Evolutionary conservation across 2,329 filamentous ascomycete species (phyloP), one percentile per base, ranked within the genome.

Genomic region (Drechslera avenae): DNA sequence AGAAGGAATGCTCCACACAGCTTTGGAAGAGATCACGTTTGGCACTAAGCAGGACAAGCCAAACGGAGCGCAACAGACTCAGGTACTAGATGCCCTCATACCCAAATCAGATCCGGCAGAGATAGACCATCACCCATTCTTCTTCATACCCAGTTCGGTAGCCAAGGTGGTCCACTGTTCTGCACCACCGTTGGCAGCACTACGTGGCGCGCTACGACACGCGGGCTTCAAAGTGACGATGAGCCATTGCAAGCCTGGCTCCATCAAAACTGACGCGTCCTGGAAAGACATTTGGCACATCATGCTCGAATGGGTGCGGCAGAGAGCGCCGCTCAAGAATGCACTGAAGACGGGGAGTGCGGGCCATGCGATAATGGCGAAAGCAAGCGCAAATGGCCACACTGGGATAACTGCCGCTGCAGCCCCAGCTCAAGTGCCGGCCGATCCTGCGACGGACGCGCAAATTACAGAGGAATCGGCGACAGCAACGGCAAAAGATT

Each of bases 281-380:
- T 99, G 91, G 91, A 80, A 80, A 4, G 86, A 90, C 0, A 83
- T 99, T 39, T 97, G 94, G 92, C 89, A 95, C 69, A 79, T 97
- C 21, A 94, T 97, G 85, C 83, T 90, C 19, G 91, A 96, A 74
- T 99, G 91, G 91, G 84, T 89, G 12, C 83, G 87, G 18, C 91
- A 96, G 69, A 89, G 87, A 64, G 81, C 84, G 0, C 91, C 92
- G 0, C 80, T 96, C 50, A 95, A 89, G 68, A 83, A 86, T 30
- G 84, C 85, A 16, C 79, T 96, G 47, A 88, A 84, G 63, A 80
- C 85, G 33, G 82, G 82, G n/a, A 89, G 82, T 43, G 78, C 91
- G 1, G 90, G 89, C 1, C 89, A 84, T 68, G 84, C 78, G 41
- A 86, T 97, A 35, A 54, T 56, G 23, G 47, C 56, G 16, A 63